Evolutionary conservation across 768 basidiomycete genomes (phyloP), one percentile per base, ranked within the genome.

Genomic region (Mycena vitilis): DNA sequence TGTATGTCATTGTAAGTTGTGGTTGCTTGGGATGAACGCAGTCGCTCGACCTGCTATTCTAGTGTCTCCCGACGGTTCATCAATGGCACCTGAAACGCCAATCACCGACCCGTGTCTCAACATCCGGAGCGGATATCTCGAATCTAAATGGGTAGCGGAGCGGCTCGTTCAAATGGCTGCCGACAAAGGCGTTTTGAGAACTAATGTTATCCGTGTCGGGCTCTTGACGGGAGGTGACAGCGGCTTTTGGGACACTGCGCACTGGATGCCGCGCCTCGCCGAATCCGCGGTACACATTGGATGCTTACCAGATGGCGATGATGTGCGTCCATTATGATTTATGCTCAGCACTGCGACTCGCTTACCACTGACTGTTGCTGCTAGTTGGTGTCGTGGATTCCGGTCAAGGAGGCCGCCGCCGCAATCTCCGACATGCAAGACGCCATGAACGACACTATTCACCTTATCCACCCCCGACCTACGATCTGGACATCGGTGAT

Each of bases 131-230:
- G 79, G 79, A 5, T 80, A 80, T 60, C 47, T 45, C 5, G 76
- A 79, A 58, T 73, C 73, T 38, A 79, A 79, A 65, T 78, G 75
- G 75, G 75, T 81, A 2, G 75, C 69, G 9, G 81, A 82, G 55
- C 69, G 72, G 2, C 44, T 65, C 0, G 53, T 70, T 11, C 59
- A 66, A 25, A 40, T 57, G 4, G 59, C 65, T 16, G 13, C 23
- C 12, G 44, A 66, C 15, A 37, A 6, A 34, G 6, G 36, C 7
- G 22, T 45, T 13, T 22, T 66, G 16, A 60, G 55, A 15, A 18
- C 59, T 0, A 66, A 60, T 16, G 53, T 66, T 12, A 56, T 66
- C 40, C 69, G 69, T 0, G 58, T 65, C 18, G 69, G 69, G 5
- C 64, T 36, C 9, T 23, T 70, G 9, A 49, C 62, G 2, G 68